Evolutionary conservation across 257 asterid genomes (phyloP).

Genomic region (Coffea eugenioides): DNA sequence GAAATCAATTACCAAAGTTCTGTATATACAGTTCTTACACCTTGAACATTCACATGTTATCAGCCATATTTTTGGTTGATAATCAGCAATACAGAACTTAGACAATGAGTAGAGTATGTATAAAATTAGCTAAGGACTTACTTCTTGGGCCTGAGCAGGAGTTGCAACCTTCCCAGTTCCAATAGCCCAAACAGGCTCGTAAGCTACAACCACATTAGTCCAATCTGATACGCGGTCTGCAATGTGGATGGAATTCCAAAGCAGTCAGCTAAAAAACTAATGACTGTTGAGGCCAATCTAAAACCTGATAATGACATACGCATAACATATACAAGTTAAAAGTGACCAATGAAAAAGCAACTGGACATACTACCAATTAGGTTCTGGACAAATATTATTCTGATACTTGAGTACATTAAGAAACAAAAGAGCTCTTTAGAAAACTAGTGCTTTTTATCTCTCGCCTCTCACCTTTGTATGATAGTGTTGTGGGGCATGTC

Average conservation of each 20-base stretch:
- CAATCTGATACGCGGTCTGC: conserved; percentile 73
- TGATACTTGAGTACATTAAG: not conserved
- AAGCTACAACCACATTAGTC: conserved; percentile 86
- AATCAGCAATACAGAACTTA: not conserved
- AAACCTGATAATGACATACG: not conserved
- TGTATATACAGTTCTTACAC: not conserved
- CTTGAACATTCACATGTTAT: not conserved
- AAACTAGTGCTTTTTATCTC: too few species aligned
- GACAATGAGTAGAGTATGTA: not conserved
- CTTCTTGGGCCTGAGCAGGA: conserved; percentile 99
- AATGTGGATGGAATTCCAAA: conserved; percentile 10
- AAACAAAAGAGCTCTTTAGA: not conserved
- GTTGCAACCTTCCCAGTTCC: conserved; percentile 98
- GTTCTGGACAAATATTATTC: not conserved
- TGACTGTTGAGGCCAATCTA: not conserved
- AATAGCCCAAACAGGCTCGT: conserved; percentile 99
- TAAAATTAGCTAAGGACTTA: conserved; percentile 31
- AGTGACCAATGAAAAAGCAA: not conserved
- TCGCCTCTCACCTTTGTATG: not conserved
- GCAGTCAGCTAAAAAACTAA: conserved; percentile 3
- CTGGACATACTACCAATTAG: not conserved
- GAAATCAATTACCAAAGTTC: not conserved
- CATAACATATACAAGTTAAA: not conserved
- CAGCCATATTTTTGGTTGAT: not conserved
- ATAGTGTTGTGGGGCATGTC: too few species aligned